Base-by-base conservation (phyloP, 2,329 filamentous ascomycete genomes). In the Ophiocordyceps sinensis region DNA sequence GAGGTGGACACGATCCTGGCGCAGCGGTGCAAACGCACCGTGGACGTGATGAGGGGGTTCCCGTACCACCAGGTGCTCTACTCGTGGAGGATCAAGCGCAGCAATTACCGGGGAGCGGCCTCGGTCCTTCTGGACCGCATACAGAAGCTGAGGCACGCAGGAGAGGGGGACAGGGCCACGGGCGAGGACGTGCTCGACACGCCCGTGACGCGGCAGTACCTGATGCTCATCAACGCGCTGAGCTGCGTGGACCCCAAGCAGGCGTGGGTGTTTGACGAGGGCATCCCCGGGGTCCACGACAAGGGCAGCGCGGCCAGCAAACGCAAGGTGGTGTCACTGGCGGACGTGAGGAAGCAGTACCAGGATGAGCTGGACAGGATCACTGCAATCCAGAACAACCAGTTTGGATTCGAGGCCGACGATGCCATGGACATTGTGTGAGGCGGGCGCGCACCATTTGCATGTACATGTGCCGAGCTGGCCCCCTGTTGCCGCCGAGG, bases 211-310 rank as follows among this genome's bases (percentile, higher is more conserved):
- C 76, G 83, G 50, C 82, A 85, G 53, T 91, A 94, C 52, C 66
- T 96, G n/a, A 72, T 87, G 45, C 73, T 98, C 36, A 94, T 98
- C 65, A 98, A 98, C 57, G 81, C 86, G 1, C 68, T 98, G 45
- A 85, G 83, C 49, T 94, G 86, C 47, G 86, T 95, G 34, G 78
- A 84, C 38, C 68, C 79, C 43, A 77, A 73, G 49, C 77, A 85
- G 46, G 83, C 94, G 53, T 98, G 93, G 75, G 76, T 94, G 57
- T 78, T 75, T 38, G 53, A 59, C 57, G 56, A 62, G 40, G 51
- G 57, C 12, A 41, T 48, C 9, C 41, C 48, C 9, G 49, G 43
- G 6, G 42, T 45, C n/a, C 49, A 49, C 31, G 53, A 52, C 15
- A 50, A 50, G 30, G 49, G 46, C 5, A 45, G 44, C 9, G 41